Evolutionary conservation across 768 basidiomycete genomes (phyloP), one percentile per base, ranked within the genome.

Genomic region (Mycena indigotica): DNA sequence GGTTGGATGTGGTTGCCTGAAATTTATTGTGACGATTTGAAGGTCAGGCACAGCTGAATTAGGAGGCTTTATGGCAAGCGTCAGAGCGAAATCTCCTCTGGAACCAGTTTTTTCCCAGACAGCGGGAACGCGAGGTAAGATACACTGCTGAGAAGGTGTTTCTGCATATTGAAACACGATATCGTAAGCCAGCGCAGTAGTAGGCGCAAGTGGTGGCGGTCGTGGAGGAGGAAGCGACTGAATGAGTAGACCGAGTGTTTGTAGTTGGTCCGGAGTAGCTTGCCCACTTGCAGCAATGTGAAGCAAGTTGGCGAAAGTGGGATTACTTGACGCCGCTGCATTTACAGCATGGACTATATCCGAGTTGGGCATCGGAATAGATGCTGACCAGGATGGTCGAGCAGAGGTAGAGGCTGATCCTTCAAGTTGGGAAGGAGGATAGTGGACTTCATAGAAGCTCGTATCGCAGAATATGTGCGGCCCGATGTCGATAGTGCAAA

Each of bases 401-500:
- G 79, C 69, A 53, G 67, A 44, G 6, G 63, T 19, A 21, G 21
- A 2, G 24, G 58, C 58, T 32, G 63, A n/a, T n/a, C n/a, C n/a
- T n/a, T n/a, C n/a, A n/a, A n/a, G 56, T 25, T 70, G 57, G 4
- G 57, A 58, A 3, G 79, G 72, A 19, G 84, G 77, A 70, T 91
- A 92, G 66, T 85, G 81, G 8, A 88, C 87, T 71, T 93, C 89
- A 61, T 84, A 91, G 57, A 93, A 75, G 0, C 80, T 75, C 0
- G 89, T 91, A 23, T 86, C 83, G 29, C 75, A 66, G 65, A 93
- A 93, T 25, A 77, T 72, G 69, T 91, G 89, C 15, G 91, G 91
- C 4, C 91, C 91, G 28, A 93, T 83, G 63, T 84, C 78, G 32
- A 94, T 70, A 53, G 87, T 83, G 68, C 86, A 92, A 66, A 77